phyloP scores from a whole-genome alignment of 225 moss, liverwort and hornwort species.

The Polytrichum formosum region DNA sequence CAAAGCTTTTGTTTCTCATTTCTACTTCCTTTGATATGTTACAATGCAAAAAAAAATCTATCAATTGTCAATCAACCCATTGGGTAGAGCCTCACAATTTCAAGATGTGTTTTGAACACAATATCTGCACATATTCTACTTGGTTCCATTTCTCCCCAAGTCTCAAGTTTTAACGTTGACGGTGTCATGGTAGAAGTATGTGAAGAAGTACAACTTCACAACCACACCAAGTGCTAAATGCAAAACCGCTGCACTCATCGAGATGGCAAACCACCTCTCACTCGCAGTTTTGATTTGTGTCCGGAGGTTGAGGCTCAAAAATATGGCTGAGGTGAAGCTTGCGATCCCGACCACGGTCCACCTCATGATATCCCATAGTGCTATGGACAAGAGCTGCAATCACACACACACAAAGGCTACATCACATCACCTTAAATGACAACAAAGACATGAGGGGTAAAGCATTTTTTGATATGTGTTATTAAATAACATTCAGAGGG shows the following conservation, averaged over 20 bases:
- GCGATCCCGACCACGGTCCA: constrained; percentile 83
- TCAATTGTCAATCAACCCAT: no score
- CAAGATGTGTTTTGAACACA: no score
- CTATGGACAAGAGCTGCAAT: constrained; percentile 80
- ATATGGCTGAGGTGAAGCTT: constrained; percentile 77
- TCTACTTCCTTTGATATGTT: no score
- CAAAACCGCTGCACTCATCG: constrained; percentile 56
- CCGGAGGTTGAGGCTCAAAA: constrained; percentile 85
- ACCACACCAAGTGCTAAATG: constrained; percentile 83
- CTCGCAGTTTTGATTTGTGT: constrained; percentile 83
- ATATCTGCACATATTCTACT: no score
- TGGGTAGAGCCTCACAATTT: no score
- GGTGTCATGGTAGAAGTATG: constrained; percentile 76
- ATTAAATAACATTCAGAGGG: constrained; percentile 3
- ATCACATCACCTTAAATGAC: no score
- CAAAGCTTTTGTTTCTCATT: no score
- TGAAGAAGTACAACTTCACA: constrained; percentile 92
- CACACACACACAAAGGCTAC: no score
- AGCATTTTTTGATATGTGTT: not conserved
- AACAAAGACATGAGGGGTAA: no score
- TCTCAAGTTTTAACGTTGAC: constrained; percentile 17
- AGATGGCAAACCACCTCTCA: constrained; percentile 85
- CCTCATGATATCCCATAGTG: constrained; percentile 79
- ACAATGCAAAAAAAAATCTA: no score
- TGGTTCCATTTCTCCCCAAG: no score